Evolutionary conservation across 2,329 filamentous ascomycete genomes (phyloP).

Genomic region (Chrysosporium keratinophilum): DNA sequence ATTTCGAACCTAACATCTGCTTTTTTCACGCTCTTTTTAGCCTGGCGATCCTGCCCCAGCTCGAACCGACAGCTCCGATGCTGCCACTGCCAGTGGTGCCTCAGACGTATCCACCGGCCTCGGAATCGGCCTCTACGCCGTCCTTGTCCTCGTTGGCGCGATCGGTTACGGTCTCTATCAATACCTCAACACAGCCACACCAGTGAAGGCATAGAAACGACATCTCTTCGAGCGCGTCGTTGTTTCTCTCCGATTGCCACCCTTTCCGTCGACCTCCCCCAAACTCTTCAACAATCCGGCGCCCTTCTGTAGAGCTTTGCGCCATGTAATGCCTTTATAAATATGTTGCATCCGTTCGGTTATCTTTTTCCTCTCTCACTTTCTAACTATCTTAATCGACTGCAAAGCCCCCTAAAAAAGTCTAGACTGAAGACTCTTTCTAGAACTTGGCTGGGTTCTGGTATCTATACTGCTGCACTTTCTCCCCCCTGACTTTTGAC

Average conservation of each 20-base stretch:
- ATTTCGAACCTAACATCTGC: slow-evolving; percentile 9
- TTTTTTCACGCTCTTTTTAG: slow-evolving; percentile 26
- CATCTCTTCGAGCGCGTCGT: not conserved
- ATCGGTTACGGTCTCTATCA: slow-evolving; percentile 74
- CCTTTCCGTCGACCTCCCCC: not conserved
- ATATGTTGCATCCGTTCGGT: slow-evolving; percentile 5
- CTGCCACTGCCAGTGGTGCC: slow-evolving; percentile 33
- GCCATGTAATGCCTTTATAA: not conserved
- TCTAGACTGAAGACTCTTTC: slow-evolving; percentile 1
- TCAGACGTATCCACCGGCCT: slow-evolving; percentile 37
- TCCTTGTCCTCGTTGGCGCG: slow-evolving; percentile 67
- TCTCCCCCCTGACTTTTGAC: not conserved
- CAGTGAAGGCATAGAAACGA: slow-evolving; percentile 10
- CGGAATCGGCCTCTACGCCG: slow-evolving; percentile 69
- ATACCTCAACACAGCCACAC: slow-evolving; percentile 46
- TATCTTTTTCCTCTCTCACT: not conserved
- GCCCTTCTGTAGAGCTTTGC: slow-evolving; percentile 1
- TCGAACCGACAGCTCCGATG: slow-evolving; percentile 39
- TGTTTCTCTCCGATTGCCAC: not conserved
- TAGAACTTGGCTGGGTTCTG: not conserved
- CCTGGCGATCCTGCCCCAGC: slow-evolving; percentile 69
- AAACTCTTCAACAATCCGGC: not conserved
- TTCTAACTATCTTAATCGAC: slow-evolving; percentile 2
- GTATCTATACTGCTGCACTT: not conserved
- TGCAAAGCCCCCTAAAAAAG: not conserved